These are phyloP conservation scores for Pestalotiopsis sp. DNA, from an alignment of 2,329 filamentous ascomycete species.

Conservation along the genomic window DNA sequence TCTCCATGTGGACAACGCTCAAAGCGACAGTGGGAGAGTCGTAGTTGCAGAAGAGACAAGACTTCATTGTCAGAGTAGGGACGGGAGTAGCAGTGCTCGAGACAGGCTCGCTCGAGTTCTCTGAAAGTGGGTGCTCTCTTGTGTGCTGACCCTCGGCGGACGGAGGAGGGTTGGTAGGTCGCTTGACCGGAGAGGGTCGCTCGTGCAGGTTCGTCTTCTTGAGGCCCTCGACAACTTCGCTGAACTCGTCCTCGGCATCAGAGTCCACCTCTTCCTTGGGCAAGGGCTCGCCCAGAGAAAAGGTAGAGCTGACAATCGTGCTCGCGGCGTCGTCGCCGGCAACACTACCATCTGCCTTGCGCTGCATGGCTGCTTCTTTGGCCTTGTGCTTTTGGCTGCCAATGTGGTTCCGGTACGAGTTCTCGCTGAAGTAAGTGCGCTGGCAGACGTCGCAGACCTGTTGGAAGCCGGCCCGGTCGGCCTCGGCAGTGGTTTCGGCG, in stretches of 20 bases:
- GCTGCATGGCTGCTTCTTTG: conserved; percentile 54
- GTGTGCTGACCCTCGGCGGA: conserved; percentile 41
- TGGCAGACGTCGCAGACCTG: conserved; percentile 79
- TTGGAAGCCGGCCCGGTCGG: conserved; percentile 86
- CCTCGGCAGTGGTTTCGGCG: conserved; percentile 78
- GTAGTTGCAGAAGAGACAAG: conserved; percentile 92
- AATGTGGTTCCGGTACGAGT: conserved; percentile 91
- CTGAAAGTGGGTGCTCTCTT: conserved; percentile 44
- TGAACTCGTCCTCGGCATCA: conserved; percentile 73
- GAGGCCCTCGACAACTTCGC: conserved; percentile 74
- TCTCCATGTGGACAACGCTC: conserved; percentile 86
- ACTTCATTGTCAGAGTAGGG: conserved; percentile 44
- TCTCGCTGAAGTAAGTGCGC: conserved; percentile 95
- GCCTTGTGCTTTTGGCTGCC: conserved; percentile 86
- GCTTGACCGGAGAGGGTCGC: conserved; percentile 51
- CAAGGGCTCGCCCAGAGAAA: conserved; percentile 83
- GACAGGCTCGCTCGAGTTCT: conserved; percentile 37
- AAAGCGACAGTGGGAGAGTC: conserved; percentile 73
- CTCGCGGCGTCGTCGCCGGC: conserved; percentile 72
- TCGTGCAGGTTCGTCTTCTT: conserved; percentile 58
- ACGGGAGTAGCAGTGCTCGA: conserved; percentile 43
- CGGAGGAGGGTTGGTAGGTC: conserved; percentile 52
- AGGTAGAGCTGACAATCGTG: conserved; percentile 87
- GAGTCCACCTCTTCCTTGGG: conserved; percentile 56
- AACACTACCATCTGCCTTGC: conserved; percentile 34